Percentiles rank a stretch among this genome's conserved stretches.
Evolutionary conservation across 2,329 filamentous ascomycete species (phyloP).

Genomic region (Tolypocladium album): DNA sequence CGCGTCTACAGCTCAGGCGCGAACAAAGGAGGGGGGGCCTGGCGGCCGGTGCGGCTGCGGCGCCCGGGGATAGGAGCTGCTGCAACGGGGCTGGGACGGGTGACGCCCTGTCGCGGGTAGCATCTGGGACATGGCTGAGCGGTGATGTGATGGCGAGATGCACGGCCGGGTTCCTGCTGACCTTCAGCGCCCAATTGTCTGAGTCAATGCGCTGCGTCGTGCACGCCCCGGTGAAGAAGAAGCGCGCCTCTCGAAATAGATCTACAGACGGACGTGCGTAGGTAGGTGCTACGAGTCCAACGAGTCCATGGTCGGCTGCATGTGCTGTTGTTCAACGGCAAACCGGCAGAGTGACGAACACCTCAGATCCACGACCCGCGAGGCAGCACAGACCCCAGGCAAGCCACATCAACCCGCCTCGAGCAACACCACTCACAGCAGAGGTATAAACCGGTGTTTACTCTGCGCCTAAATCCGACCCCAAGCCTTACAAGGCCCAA

Average conservation of each 20-base stretch:
- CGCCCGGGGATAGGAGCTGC: not conserved
- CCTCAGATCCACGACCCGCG: too few relatives aligned
- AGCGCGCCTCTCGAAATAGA: not conserved
- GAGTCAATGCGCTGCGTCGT: not conserved
- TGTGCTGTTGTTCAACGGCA: too few relatives aligned
- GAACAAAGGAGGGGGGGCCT: too few relatives aligned
- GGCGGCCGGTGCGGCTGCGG: not conserved
- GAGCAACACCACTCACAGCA: too few relatives aligned
- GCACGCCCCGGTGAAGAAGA: not conserved
- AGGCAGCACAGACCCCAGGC: too few relatives aligned
- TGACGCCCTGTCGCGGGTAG: not conserved
- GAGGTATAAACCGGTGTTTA: too few relatives aligned
- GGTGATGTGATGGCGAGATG: not conserved
- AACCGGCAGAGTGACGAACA: too few relatives aligned
- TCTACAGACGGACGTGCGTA: not conserved
- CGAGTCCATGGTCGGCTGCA: too few relatives aligned
- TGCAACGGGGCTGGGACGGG: not conserved
- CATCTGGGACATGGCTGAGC: not conserved
- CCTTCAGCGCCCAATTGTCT: not conserved
- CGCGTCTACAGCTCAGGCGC: not conserved
- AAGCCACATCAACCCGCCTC: too few relatives aligned
- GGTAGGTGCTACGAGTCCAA: too few relatives aligned
- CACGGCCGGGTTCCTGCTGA: not conserved
- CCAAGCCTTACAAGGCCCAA: not conserved
- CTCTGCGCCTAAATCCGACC: not conserved